Conservation (phyloP, 192 early-diverging fungal genomes). For the Funneliformis mosseae region DNA sequence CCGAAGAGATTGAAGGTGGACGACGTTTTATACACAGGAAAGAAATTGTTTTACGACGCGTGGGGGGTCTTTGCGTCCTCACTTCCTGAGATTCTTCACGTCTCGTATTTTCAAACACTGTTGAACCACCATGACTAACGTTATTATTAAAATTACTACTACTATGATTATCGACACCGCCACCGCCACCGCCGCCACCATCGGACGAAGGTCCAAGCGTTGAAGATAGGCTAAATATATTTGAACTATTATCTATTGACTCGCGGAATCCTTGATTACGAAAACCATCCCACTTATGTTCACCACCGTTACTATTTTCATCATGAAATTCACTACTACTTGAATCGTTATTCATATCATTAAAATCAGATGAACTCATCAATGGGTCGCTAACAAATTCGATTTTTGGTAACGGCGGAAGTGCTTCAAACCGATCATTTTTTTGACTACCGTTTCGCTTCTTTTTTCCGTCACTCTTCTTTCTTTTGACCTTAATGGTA, state of each 20-base stretch:
- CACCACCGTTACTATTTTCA: neutral
- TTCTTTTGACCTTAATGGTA: neutral
- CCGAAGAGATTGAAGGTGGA: neutral
- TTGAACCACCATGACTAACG: neutral
- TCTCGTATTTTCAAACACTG: neutral
- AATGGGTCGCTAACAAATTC: neutral
- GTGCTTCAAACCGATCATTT: neutral
- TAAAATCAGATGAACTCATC: neutral
- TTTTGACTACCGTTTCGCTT: neutral
- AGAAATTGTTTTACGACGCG: neutral
- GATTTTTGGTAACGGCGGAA: neutral
- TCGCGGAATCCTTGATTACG: neutral
- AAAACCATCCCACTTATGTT: neutral
- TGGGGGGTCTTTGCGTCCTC: neutral
- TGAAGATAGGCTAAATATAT: constrained; percentile 8
- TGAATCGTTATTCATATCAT: neutral
- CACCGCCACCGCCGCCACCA: too few species aligned
- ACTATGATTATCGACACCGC: neutral
- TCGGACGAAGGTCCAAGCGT: neutral
- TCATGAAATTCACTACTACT: neutral
- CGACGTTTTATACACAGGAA: constrained; percentile 7
- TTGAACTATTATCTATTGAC: neutral
- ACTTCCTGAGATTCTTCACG: neutral
- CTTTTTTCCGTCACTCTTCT: neutral
- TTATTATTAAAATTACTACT: neutral